A percentile compares a stretch with the other conserved stretches of the same genome.
These are phyloP conservation scores for Lachancea sp. DNA, from an alignment of 805 yeast species.

Conservation along the genomic window DNA sequence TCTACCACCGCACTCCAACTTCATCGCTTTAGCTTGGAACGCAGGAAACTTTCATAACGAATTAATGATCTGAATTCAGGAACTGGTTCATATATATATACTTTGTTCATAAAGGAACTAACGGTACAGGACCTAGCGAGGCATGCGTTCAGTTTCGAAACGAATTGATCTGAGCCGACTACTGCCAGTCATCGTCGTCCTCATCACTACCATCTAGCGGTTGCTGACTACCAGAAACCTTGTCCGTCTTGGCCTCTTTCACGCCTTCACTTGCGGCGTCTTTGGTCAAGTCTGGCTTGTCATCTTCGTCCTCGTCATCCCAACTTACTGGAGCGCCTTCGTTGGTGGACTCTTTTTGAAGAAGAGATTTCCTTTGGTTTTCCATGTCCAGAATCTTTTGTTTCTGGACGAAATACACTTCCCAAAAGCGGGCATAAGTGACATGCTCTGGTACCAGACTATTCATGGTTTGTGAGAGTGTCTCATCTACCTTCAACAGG, in stretches of 20 bases:
- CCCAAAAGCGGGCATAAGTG: conserved; percentile 66
- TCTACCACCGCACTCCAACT: conserved; percentile 47
- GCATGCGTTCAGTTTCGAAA: too few relatives aligned
- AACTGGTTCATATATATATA: background rate
- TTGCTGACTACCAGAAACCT: background rate
- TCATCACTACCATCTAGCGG: conserved; percentile 33
- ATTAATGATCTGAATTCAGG: conserved; percentile 2
- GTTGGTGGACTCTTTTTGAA: conserved; percentile 32
- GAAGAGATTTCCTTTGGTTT: conserved; percentile 54
- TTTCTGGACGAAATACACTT: conserved; percentile 53
- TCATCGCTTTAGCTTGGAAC: conserved; percentile 2
- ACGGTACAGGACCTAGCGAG: too few relatives aligned
- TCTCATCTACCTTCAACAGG: conserved; percentile 43
- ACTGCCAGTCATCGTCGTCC: conserved; percentile 62
- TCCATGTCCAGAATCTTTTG: conserved; percentile 54
- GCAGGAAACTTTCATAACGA: conserved; percentile 1
- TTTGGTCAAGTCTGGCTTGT: background rate
- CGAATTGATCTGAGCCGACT: too few relatives aligned
- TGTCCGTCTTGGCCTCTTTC: conserved; percentile 1
- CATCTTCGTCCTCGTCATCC: conserved; percentile 33
- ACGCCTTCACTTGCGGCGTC: conserved; percentile 7
- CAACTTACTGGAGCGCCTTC: conserved; percentile 34
- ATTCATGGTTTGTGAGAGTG: conserved; percentile 50
- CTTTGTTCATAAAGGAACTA: too few relatives aligned
- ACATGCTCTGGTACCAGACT: conserved; percentile 60